A percentile compares a stretch with the other conserved stretches of the same genome.
Conservation (phyloP, 208 protist genomes). For the Leishmania aethiopica region DNA sequence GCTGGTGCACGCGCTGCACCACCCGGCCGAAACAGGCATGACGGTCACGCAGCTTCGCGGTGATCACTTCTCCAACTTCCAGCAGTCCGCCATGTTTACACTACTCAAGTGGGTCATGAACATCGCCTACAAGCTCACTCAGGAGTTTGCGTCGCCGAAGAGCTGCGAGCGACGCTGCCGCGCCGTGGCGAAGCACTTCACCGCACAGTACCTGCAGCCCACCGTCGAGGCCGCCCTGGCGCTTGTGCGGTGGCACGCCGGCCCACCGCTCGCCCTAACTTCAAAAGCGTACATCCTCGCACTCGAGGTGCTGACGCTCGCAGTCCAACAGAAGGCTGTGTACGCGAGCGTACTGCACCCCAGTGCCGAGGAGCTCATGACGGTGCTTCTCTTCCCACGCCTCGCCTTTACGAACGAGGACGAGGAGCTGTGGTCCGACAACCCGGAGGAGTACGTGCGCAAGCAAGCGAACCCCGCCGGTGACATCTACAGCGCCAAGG, state of each 20-base stretch:
- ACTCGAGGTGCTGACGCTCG: slow-evolving; percentile 68
- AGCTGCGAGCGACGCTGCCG: slow-evolving; percentile 62
- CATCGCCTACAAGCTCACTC: slow-evolving; percentile 54
- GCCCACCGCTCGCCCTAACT: slow-evolving; percentile 49
- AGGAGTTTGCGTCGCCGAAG: slow-evolving; percentile 68
- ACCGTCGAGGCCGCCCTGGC: slow-evolving; percentile 55
- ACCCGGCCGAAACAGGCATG: slow-evolving; percentile 30
- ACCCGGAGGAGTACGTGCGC: slow-evolving; percentile 93
- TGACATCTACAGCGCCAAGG: slow-evolving; percentile 84
- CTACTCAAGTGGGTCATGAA: slow-evolving; percentile 66
- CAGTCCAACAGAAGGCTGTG: slow-evolving; percentile 38
- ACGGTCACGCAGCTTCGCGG: slow-evolving; percentile 38
- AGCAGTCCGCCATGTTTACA: slow-evolving; percentile 60
- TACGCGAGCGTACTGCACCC: slow-evolving; percentile 64
- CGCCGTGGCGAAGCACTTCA: slow-evolving; percentile 59
- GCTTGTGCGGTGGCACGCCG: slow-evolving; percentile 79
- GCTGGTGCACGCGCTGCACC: slow-evolving; percentile 31
- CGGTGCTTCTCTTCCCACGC: slow-evolving; percentile 84
- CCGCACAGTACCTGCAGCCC: slow-evolving; percentile 33
- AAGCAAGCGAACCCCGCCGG: slow-evolving; percentile 77
- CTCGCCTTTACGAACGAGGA: slow-evolving; percentile 87
- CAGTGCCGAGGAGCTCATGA: slow-evolving; percentile 74
- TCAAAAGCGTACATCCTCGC: slow-evolving; percentile 87
- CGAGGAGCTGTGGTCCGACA: slow-evolving; percentile 83
- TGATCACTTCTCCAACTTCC: slow-evolving; percentile 65